Percentiles rank a stretch among this genome's conserved stretches.
These are phyloP conservation scores for Arthroderma sp. DNA, from an alignment of 2,329 filamentous ascomycete genomes.

Conservation along the genomic window DNA sequence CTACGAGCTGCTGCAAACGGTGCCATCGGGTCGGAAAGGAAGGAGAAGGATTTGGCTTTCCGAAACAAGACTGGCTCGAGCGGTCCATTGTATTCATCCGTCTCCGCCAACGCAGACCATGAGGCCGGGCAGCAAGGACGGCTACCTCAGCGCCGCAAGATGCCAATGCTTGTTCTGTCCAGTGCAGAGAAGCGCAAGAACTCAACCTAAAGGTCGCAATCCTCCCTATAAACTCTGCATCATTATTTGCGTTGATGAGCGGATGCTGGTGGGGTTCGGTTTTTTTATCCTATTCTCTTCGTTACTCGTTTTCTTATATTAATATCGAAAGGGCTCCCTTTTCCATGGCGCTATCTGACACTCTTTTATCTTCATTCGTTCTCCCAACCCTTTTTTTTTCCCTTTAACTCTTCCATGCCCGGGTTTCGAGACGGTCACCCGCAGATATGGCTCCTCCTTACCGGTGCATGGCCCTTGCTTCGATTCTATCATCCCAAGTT, in stretches of 20 bases:
- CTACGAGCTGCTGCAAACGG: constrained; percentile 66
- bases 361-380: no score
- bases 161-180: constrained; percentile 74
- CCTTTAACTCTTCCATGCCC: no score
- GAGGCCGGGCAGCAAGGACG: constrained; percentile 31
- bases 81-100: constrained; percentile 10
- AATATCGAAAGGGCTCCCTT: background rate
- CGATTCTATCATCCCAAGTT: no score
- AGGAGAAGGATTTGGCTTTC: constrained; percentile 41
- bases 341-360: background rate
- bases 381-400: no score
- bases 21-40: constrained; percentile 78
- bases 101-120: constrained; percentile 36
- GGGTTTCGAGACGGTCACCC: no score
- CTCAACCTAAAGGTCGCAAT: constrained; percentile 17
- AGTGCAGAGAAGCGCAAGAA: constrained; percentile 84
- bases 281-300: background rate
- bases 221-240: no score
- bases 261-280: no score
- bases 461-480: no score
- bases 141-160: constrained; percentile 53
- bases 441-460: no score
- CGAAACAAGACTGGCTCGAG: background rate
- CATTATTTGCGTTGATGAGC: no score
- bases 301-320: background rate